Conservation (phyloP, 306 rosid species). For the Ormosia semicastrata region DNA sequence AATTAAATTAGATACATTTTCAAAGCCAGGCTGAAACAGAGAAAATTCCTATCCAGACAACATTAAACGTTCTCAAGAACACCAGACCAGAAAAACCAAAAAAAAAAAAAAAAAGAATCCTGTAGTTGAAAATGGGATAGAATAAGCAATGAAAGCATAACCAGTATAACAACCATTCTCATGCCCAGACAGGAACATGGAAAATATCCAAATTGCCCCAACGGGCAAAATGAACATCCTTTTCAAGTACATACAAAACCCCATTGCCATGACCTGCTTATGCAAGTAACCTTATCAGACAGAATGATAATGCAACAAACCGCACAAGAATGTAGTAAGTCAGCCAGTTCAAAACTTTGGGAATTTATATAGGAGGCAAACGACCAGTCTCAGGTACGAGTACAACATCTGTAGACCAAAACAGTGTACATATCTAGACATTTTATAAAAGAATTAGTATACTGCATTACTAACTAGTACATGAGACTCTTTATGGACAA, state of each 20-base stretch:
- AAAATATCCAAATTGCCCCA: background rate
- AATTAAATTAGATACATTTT: too few species aligned
- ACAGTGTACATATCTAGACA: background rate
- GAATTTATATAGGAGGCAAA: background rate
- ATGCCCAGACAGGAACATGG: background rate
- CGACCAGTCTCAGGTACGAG: background rate
- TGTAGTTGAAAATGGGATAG: too few species aligned
- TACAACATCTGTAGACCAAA: background rate
- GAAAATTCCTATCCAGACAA: too few species aligned
- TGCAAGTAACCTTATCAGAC: background rate
- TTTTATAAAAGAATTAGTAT: conserved; percentile 14
- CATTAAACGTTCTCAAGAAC: too few species aligned
- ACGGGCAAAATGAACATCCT: background rate
- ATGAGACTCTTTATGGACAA: background rate
- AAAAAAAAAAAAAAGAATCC: too few species aligned
- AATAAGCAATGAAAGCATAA: too few species aligned
- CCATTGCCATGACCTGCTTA: background rate
- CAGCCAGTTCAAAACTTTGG: background rate
- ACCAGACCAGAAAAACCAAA: too few species aligned
- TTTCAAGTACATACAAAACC: background rate
- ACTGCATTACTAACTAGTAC: background rate
- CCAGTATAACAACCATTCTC: background rate
- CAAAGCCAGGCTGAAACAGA: too few species aligned
- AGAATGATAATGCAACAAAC: background rate
- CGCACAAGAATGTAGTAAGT: background rate